phyloP scores from a whole-genome alignment of 495 filamentous ascomycete genomes.

The Pseudevernia furfuracea region DNA sequence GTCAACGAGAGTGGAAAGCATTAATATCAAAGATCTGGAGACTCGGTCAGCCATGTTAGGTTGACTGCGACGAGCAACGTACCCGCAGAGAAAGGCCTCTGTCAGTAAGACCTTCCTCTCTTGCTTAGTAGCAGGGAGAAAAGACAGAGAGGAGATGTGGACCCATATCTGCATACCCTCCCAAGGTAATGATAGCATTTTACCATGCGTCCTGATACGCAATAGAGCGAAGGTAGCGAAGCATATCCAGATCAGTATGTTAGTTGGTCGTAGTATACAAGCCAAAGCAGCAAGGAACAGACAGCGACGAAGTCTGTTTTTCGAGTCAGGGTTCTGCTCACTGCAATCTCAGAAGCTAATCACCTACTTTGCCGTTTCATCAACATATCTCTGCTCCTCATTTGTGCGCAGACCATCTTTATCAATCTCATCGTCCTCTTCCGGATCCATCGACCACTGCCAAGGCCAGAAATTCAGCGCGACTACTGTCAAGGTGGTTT shows the following conservation, averaged over 20 bases:
- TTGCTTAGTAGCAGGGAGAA: slow-evolving; percentile 37
- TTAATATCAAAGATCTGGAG: slow-evolving; percentile 47
- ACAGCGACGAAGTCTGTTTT: slow-evolving; percentile 51
- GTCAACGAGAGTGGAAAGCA: slow-evolving; percentile 60
- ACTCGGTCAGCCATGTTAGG: slow-evolving; percentile 1
- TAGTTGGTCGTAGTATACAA: slow-evolving; percentile 84
- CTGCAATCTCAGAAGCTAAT: slow-evolving; percentile 5
- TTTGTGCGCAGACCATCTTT: slow-evolving; percentile 16
- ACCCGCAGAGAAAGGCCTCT: slow-evolving; percentile 63
- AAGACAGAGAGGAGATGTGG: slow-evolving; percentile 36
- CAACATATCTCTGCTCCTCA: slow-evolving; percentile 6
- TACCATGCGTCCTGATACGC: slow-evolving; percentile 28
- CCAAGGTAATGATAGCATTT: slow-evolving; percentile 21
- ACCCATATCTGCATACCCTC: slow-evolving; percentile 25
- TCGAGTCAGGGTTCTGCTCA: slow-evolving; percentile 14
- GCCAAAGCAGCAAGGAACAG: slow-evolving; percentile 73
- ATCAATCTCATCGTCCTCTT: slow-evolving; percentile 22
- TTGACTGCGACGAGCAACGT: slow-evolving; percentile 25
- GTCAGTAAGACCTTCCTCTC: slow-evolving; percentile 49
- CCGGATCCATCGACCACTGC: slow-evolving; percentile 43
- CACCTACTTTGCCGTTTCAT: slow-evolving; percentile 26
- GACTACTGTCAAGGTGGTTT: slow-evolving; percentile 75
- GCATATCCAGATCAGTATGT: slow-evolving; percentile 73
- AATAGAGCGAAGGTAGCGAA: slow-evolving; percentile 42
- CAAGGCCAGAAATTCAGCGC: slow-evolving; percentile 87